phyloP scores from a whole-genome alignment of 2,329 filamentous ascomycete species.

The Rhynchosporium agropyri region DNA sequence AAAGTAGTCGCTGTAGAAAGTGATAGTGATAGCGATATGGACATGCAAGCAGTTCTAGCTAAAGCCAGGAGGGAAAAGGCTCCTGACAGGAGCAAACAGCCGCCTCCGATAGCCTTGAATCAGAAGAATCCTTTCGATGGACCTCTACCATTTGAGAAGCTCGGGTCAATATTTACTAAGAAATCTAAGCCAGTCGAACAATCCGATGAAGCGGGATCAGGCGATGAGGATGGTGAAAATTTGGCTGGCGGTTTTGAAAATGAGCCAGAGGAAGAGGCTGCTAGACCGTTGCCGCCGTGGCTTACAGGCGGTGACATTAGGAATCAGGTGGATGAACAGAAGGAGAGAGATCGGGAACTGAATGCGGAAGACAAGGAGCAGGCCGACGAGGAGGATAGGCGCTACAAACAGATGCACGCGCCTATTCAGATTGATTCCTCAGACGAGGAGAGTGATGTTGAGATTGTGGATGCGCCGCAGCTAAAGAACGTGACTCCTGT shows the following conservation, averaged over 20 bases:
- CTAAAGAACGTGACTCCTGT: neutral
- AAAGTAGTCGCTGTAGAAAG: conserved; percentile 41
- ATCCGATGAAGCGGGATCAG: conserved; percentile 24
- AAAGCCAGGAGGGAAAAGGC: conserved; percentile 67
- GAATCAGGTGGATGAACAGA: conserved; percentile 61
- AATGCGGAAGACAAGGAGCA: conserved; percentile 65
- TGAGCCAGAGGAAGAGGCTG: conserved; percentile 40
- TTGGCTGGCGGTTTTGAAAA: conserved; percentile 46
- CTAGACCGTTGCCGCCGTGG: conserved; percentile 74
- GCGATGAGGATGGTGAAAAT: conserved; percentile 32
- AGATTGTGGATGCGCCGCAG: conserved; percentile 55
- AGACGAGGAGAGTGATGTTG: conserved; percentile 57
- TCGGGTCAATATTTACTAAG: conserved; percentile 62
- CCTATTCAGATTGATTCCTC: conserved; percentile 66
- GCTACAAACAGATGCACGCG: conserved; percentile 51
- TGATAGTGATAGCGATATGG: conserved; percentile 75
- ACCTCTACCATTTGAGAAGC: conserved; percentile 86
- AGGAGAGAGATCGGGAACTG: conserved; percentile 58
- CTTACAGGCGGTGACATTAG: conserved; percentile 68
- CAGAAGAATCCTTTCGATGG: conserved; percentile 71
- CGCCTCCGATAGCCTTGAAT: conserved; percentile 50
- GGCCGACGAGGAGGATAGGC: conserved; percentile 57
- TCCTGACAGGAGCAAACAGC: conserved; percentile 43
- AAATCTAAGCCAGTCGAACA: conserved; percentile 37
- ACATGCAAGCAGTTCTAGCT: conserved; percentile 75